Percentiles rank a stretch among this genome's conserved stretches.
Conservation (phyloP, 208 protist species). For the Crithidia bombi region DNA sequence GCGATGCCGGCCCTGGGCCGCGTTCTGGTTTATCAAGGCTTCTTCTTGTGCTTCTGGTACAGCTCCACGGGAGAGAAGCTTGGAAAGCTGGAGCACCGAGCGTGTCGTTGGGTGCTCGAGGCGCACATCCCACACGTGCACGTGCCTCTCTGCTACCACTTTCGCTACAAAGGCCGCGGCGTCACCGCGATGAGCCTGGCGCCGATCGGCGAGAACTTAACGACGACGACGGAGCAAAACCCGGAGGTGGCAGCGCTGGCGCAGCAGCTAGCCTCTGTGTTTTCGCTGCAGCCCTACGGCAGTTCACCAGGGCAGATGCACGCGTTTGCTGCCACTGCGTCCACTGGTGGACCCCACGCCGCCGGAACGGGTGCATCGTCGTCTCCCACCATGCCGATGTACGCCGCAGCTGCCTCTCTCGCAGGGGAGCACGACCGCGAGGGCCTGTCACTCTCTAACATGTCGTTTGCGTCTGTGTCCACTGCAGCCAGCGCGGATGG, state of each 20-base stretch:
- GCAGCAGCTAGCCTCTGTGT: slow-evolving; percentile 51
- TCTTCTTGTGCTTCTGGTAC: slow-evolving; percentile 61
- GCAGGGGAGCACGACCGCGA: not conserved
- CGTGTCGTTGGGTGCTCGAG: slow-evolving; percentile 53
- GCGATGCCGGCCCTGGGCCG: slow-evolving; percentile 42
- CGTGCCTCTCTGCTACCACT: slow-evolving; percentile 59
- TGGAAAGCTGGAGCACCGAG: slow-evolving; percentile 49
- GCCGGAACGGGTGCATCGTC: not conserved
- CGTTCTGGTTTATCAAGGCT: slow-evolving; percentile 43
- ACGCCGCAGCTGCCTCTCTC: not conserved
- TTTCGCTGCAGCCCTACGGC: slow-evolving; percentile 45
- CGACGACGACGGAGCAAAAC: slow-evolving; percentile 45
- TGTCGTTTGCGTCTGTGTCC: slow-evolving; percentile 13
- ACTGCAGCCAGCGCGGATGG: slow-evolving; percentile 22
- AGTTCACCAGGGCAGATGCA: slow-evolving; percentile 7
- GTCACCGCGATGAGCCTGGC: slow-evolving; percentile 41
- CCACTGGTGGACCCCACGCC: not conserved
- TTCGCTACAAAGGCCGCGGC: slow-evolving; percentile 57
- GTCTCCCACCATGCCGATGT: not conserved
- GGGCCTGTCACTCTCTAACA: not conserved
- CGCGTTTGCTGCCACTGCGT: not conserved
- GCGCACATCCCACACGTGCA: slow-evolving; percentile 39
- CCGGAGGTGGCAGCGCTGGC: slow-evolving; percentile 48
- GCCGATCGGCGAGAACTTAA: slow-evolving; percentile 42
- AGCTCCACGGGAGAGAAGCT: slow-evolving; percentile 44